Percentiles rank a stretch among this genome's conserved stretches.
These are phyloP conservation scores for Aspergillus ibericus DNA, from an alignment of 2,329 filamentous ascomycete species.

Conservation along the genomic window DNA sequence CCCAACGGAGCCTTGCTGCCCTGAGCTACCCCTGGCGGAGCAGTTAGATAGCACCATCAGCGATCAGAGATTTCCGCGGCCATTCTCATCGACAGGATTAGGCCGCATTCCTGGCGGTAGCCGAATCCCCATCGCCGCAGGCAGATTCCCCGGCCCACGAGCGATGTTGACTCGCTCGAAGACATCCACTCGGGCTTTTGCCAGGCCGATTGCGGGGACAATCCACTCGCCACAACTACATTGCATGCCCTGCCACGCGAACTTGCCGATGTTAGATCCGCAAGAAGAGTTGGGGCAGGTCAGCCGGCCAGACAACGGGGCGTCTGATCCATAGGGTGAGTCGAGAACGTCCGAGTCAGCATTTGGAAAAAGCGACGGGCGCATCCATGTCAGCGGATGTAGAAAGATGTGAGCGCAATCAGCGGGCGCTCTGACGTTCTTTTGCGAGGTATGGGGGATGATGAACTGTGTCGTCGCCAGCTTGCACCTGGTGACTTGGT, in stretches of 20 bases:
- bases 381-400: slow-evolving; percentile 95
- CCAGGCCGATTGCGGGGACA: slow-evolving; percentile 83
- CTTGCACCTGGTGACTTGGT: slow-evolving; percentile 48
- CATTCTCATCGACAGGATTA: slow-evolving; percentile 8
- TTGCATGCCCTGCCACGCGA: slow-evolving; percentile 92
- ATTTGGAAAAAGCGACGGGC: slow-evolving; percentile 62
- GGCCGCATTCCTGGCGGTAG: slow-evolving; percentile 40
- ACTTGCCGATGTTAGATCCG: slow-evolving; percentile 80
- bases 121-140: slow-evolving; percentile 37
- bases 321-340: slow-evolving; percentile 48
- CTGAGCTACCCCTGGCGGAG: not conserved
- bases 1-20: not conserved
- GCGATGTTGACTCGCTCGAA: slow-evolving; percentile 34
- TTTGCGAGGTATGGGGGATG: slow-evolving; percentile 56
- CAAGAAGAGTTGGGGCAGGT: slow-evolving; percentile 79
- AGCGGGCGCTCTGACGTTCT: slow-evolving; percentile 22
- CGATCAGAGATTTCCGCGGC: slow-evolving; percentile 16
- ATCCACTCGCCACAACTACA: slow-evolving; percentile 92
- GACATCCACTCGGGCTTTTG: slow-evolving; percentile 80
- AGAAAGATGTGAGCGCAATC: slow-evolving; percentile 84
- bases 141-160: slow-evolving; percentile 21
- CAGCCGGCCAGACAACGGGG: slow-evolving; percentile 78
- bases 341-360: slow-evolving; percentile 13
- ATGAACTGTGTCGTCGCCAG: slow-evolving; percentile 69
- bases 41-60: not conserved